A percentile compares a stretch with the other conserved stretches of the same genome.
phyloP scores from a whole-genome alignment of 2,329 filamentous ascomycete species.

The Mariannaea sp. region DNA sequence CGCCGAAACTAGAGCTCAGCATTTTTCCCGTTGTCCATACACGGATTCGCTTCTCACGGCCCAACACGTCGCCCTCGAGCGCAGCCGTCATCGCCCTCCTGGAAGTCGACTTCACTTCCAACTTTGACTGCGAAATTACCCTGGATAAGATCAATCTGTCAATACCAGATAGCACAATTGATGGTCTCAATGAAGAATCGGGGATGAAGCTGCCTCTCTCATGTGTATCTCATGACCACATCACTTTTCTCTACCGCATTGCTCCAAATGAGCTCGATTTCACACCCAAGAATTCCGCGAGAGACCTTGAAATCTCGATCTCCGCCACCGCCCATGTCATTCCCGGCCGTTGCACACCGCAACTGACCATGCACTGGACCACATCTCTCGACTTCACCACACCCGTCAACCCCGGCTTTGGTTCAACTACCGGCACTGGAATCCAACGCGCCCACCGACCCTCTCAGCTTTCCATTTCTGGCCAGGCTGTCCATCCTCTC shows the following conservation, averaged over 20 bases:
- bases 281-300: slow-evolving; percentile 51
- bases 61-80: slow-evolving; percentile 62
- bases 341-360: slow-evolving; percentile 62
- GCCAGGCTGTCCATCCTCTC: slow-evolving; percentile 58
- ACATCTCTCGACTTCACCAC: slow-evolving; percentile 71
- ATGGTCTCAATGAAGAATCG: slow-evolving; percentile 58
- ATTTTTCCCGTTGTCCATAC: slow-evolving; percentile 74
- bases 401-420: slow-evolving; percentile 67
- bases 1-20: slow-evolving; percentile 65
- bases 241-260: slow-evolving; percentile 75
- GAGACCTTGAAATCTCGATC: slow-evolving; percentile 64
- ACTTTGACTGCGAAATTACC: slow-evolving; percentile 68
- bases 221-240: slow-evolving; percentile 73
- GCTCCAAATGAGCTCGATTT: slow-evolving; percentile 55
- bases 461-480: slow-evolving; percentile 65
- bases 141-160: slow-evolving; percentile 63
- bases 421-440: slow-evolving; percentile 56
- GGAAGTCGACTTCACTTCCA: slow-evolving; percentile 74
- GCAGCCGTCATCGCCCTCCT: slow-evolving; percentile 70
- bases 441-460: slow-evolving; percentile 66
- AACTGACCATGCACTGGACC: slow-evolving; percentile 69
- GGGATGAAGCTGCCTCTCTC: slow-evolving; percentile 59
- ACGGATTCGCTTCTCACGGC: slow-evolving; percentile 71
- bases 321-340: slow-evolving; percentile 61
- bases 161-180: slow-evolving; percentile 62